These are phyloP conservation scores for Blastomyces percursus DNA, from an alignment of 2,329 filamentous ascomycete genomes.

Conservation along the genomic window DNA sequence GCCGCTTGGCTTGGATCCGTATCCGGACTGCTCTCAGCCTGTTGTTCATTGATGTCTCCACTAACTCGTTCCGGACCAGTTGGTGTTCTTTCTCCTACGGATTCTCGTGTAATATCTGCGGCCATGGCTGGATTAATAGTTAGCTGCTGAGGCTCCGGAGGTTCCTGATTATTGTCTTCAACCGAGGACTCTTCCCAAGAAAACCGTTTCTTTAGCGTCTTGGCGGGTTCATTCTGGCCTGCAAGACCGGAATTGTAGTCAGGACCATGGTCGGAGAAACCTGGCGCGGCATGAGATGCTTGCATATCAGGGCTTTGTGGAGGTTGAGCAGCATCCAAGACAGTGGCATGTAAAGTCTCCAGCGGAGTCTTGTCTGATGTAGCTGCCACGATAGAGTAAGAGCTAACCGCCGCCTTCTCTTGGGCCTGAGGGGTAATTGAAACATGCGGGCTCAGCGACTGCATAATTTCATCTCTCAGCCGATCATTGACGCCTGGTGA, in stretches of 20 bases:
- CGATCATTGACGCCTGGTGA: constrained; percentile 34
- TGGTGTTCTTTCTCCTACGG: not conserved
- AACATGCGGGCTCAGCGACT: constrained; percentile 30
- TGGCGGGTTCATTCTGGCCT: constrained; percentile 13
- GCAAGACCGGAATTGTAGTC: not conserved
- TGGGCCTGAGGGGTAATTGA: not conserved
- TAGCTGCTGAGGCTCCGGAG: constrained; percentile 1
- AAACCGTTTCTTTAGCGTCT: constrained; percentile 30
- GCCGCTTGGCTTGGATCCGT: not conserved
- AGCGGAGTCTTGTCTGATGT: not conserved
- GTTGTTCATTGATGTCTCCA: not conserved
- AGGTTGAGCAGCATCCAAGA: not conserved
- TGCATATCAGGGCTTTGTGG: not conserved
- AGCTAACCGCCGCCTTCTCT: constrained; percentile 8
- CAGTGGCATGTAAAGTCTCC: not conserved
- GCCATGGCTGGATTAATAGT: not conserved
- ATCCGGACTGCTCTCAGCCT: not conserved
- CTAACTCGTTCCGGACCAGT: not conserved
- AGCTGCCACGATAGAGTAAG: constrained; percentile 6
- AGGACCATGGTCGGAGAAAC: not conserved
- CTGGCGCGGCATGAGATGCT: not conserved
- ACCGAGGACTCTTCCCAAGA: constrained; percentile 31
- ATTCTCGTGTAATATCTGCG: not conserved
- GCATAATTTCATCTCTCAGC: constrained; percentile 39
- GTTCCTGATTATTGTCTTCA: constrained; percentile 10